phyloP scores from a whole-genome alignment of 441 rosid species.

The Eruca vesicaria region DNA sequence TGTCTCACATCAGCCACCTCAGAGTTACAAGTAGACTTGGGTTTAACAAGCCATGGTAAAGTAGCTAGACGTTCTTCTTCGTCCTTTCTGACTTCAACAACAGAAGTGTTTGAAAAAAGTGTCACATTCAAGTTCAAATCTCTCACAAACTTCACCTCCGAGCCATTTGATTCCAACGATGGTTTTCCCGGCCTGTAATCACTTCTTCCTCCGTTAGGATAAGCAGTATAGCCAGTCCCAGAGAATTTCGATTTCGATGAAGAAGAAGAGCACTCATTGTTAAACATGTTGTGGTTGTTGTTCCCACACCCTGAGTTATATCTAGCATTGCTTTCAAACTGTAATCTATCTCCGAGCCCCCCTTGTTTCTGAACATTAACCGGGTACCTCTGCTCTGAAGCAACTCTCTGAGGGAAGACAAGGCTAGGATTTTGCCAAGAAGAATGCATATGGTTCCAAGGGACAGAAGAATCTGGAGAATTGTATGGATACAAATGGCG shows the following conservation, averaged over 20 bases:
- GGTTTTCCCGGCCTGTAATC: slow-evolving; percentile 40
- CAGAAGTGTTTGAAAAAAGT: slow-evolving; percentile 44
- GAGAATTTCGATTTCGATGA: slow-evolving; percentile 47
- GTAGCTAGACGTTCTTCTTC: slow-evolving; percentile 44
- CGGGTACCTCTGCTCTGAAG: slow-evolving; percentile 51
- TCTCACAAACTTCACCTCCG: slow-evolving; percentile 45
- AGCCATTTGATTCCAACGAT: slow-evolving; percentile 37
- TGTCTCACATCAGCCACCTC: too few relatives aligned
- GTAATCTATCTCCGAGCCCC: slow-evolving; percentile 54
- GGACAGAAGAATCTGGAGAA: slow-evolving; percentile 43
- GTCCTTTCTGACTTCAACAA: slow-evolving; percentile 44
- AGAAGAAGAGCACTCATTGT: slow-evolving; percentile 65
- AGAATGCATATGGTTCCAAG: slow-evolving; percentile 53
- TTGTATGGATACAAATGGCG: slow-evolving; percentile 42
- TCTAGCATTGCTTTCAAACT: slow-evolving; percentile 46
- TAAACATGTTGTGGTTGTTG: slow-evolving; percentile 51
- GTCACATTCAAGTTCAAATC: slow-evolving; percentile 62
- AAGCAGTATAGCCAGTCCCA: slow-evolving; percentile 38
- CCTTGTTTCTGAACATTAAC: slow-evolving; percentile 54
- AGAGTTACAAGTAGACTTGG: slow-evolving; percentile 36
- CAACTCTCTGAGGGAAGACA: slow-evolving; percentile 55
- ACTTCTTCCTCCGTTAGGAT: slow-evolving; percentile 43
- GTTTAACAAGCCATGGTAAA: slow-evolving; percentile 70
- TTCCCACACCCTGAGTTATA: slow-evolving; percentile 44
- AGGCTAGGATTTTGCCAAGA: slow-evolving; percentile 55